Conservation (phyloP, 2,329 filamentous ascomycete genomes). For the Sordariomycetes sp. region DNA sequence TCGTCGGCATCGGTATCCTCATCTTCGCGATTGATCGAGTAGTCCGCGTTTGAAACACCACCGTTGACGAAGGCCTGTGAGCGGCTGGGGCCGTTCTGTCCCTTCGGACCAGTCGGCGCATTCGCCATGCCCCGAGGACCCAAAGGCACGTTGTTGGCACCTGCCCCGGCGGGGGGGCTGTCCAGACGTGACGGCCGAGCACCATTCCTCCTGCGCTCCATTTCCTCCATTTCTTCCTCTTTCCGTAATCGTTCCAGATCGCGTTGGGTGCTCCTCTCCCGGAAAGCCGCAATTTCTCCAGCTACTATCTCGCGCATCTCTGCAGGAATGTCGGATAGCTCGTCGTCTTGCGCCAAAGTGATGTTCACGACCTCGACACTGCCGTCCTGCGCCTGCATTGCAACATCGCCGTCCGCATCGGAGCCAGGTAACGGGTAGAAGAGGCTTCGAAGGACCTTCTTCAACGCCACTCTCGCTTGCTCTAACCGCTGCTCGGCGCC, state of each 20-base stretch:
- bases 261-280: slow-evolving; percentile 79
- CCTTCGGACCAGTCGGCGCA: slow-evolving; percentile 58
- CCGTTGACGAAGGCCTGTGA: slow-evolving; percentile 74
- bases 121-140: slow-evolving; percentile 46
- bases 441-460: slow-evolving; percentile 59
- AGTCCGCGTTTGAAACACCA: slow-evolving; percentile 51
- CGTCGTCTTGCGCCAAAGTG: slow-evolving; percentile 78
- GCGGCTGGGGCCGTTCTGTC: slow-evolving; percentile 53
- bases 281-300: slow-evolving; percentile 86
- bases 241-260: slow-evolving; percentile 80
- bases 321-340: slow-evolving; percentile 87
- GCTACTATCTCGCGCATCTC: slow-evolving; percentile 96
- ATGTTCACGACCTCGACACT: slow-evolving; percentile 85
- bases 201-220: slow-evolving; percentile 68
- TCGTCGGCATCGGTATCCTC: slow-evolving; percentile 86
- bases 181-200: slow-evolving; percentile 57
- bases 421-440: slow-evolving; percentile 52
- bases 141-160: slow-evolving; percentile 48
- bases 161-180: slow-evolving; percentile 56
- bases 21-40: slow-evolving; percentile 58
- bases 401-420: slow-evolving; percentile 57
- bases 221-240: slow-evolving; percentile 87
- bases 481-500: slow-evolving; percentile 60
- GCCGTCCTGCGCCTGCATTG: slow-evolving; percentile 57
- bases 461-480: slow-evolving; percentile 57